Base-by-base conservation (phyloP, 1,284 basidiomycete genomes). In the Cutaneotrichosporon daszewskae region DNA sequence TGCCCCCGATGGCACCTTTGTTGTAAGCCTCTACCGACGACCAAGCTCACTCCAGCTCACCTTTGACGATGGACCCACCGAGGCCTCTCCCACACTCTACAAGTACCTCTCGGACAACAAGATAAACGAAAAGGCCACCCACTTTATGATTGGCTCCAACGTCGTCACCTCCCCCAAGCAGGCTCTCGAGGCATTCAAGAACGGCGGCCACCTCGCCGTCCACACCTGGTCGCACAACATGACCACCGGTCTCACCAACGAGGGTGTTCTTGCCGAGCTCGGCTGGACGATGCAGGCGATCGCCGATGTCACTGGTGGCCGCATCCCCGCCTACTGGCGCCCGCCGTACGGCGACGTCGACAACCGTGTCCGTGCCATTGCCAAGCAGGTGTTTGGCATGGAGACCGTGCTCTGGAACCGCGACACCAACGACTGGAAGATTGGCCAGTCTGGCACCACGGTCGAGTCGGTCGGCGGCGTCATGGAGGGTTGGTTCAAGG, bases 221-320 rank as follows among this genome's bases (percentile, higher is more conserved):
- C 76, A 77, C 66, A 77, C 76, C 37, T 77, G 74, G 72, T 72
- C 72, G 8, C 75, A 77, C 58, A 64, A 55, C n/a, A 63, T 64
- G 51, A 68, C 64, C 52, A 42, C 77, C 29, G 75, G 74, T 5
- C 62, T 76, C 18, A 70, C 75, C 13, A 31, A 80, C 64, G 76
- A 77, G 56, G 60, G 76, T 47, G 73, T 79, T 42, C 66, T 79
- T 9, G 74, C 71, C 42, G 76, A 78, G 60, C 71, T 80, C 32
- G 76, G 74, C 23, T 73, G 69, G 70, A 72, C 72, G 7, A 65
- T 66, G 54, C 64, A 71, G 51, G 66, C 68, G 46, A 68, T 70
- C 39, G 48, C 56, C 28, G 69, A 71, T 51, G 49, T 67, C 16
- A 68, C 58, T 26, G 66, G 64, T 42, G 72, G 60, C 31, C 63